These are phyloP conservation scores for Penicillium sp. DNA, from an alignment of 2,329 filamentous ascomycete genomes.

Conservation along the genomic window DNA sequence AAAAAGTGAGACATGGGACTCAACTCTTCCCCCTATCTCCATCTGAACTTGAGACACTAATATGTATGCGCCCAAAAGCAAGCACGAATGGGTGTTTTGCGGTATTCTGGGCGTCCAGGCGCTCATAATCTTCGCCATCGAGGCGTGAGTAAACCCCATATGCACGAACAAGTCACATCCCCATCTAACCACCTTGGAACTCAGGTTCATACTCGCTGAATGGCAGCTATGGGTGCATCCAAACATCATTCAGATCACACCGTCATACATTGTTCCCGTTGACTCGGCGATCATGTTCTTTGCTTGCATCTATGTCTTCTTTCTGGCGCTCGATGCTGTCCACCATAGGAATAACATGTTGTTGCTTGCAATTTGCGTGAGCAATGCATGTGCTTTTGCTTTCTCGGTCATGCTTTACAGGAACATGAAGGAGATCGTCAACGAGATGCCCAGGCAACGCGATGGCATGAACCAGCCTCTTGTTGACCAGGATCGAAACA, in stretches of 20 bases:
- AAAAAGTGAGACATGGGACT: not conserved
- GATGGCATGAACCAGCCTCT: slow-evolving; percentile 1
- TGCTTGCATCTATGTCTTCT: slow-evolving; percentile 12
- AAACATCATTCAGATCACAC: slow-evolving; percentile 11
- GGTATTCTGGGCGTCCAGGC: slow-evolving; percentile 4
- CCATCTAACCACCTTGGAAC: not conserved
- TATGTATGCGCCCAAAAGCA: slow-evolving; percentile 4
- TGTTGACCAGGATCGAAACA: slow-evolving; percentile 10
- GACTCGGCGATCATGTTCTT: slow-evolving; percentile 13
- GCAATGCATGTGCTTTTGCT: slow-evolving; percentile 11
- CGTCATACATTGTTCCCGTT: slow-evolving; percentile 12
- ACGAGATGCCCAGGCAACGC: not conserved
- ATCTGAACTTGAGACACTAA: not conserved
- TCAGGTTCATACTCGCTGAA: slow-evolving; percentile 12
- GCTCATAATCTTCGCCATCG: slow-evolving; percentile 2
- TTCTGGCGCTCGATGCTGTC: slow-evolving; percentile 18
- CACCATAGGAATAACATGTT: slow-evolving; percentile 22
- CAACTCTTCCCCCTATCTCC: not conserved
- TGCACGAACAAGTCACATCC: not conserved
- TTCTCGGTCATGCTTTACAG: slow-evolving; percentile 18
- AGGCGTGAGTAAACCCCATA: slow-evolving; percentile 3
- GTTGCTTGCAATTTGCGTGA: slow-evolving; percentile 19
- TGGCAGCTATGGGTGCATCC: slow-evolving; percentile 18
- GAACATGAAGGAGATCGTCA: slow-evolving; percentile 1
- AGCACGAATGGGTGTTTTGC: slow-evolving; percentile 11